Evolutionary conservation across 257 asterid genomes (phyloP), one percentile per base, ranked within the genome.

Genomic region (Ocimum tenuiflorum): DNA sequence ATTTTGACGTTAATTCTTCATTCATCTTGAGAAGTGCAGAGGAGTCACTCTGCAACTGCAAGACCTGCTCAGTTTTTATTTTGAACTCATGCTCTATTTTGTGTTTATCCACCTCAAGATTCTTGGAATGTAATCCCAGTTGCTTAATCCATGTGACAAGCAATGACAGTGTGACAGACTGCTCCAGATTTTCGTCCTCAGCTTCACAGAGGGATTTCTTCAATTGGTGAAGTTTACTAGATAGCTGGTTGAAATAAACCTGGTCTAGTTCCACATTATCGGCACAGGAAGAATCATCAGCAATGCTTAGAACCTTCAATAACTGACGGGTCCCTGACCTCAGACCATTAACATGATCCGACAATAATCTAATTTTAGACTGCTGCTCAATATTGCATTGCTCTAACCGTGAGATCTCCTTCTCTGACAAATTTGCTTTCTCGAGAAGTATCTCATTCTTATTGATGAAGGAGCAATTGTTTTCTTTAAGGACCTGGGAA

Each of bases 91-190:
- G 79, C 61, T 77, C 86, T 38, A 83, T 48, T 38, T 69, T 60
- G 61, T 51, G 60, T 46, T 81, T 88, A 56, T 83, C 96, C 75
- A 63, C 24, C 77, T 74, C 79, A 35, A 86, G 77, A 68, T 71
- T 73, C 64, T 70, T 68, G 10, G 72, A 78, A 66, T 77, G 87
- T 3, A 77, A 35, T 39, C 46, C 76, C 61, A 86, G 79, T 65
- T 90, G 86, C 75, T 80, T 75, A 59, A 90, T 75, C 83, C 83
- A 80, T 68, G 88, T 63, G 56, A 81, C 64, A 63, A 91, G 85
- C 69, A 86, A 84, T 15, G 83, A 83, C 64, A 70, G 60, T 75
- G 83, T 88, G 75, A 89, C 75, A 54, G 69, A 53, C 60, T 33
- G 68, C 65, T 45, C 80, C 70, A 80, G 81, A 72, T 82, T 86